Evolutionary conservation across 139 green algal genomes (phyloP).

Genomic region (Chlorella sorokiniana): DNA sequence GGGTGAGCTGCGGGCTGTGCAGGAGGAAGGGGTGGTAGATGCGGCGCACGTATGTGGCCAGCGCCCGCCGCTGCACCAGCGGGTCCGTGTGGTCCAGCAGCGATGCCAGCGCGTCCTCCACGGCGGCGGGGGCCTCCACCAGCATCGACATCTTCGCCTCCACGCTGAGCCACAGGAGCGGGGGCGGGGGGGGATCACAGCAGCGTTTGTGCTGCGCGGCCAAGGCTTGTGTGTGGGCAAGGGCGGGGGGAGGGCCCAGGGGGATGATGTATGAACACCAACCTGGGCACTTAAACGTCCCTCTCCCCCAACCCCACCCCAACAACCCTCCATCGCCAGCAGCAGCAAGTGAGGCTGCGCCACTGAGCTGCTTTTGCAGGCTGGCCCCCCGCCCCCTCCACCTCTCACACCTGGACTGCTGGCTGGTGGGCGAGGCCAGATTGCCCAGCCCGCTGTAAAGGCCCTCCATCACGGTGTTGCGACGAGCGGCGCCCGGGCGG

Average conservation of each 20-base stretch:
- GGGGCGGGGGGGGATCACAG: neutral
- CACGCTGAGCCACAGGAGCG: conserved; percentile 3
- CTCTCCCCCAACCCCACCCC: no score
- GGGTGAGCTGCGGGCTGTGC: conserved; percentile 63
- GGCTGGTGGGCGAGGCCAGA: conserved; percentile 11
- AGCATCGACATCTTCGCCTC: conserved; percentile 78
- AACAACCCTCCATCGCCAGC: no score
- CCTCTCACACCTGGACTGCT: neutral
- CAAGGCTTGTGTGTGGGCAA: neutral
- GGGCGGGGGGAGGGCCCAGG: no score
- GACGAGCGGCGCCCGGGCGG: neutral
- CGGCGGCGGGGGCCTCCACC: conserved; percentile 84
- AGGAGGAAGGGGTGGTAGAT: conserved; percentile 87
- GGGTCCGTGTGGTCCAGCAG: conserved; percentile 74
- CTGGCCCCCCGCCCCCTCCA: neutral
- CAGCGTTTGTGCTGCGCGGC: neutral
- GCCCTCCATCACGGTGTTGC: conserved; percentile 63
- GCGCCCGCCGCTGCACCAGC: conserved; percentile 58
- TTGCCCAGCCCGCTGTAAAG: conserved; percentile 70
- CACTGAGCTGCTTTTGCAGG: neutral
- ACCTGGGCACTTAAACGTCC: no score
- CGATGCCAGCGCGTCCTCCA: conserved; percentile 91
- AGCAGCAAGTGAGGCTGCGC: neutral
- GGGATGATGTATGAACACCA: no score
- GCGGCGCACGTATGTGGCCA: conserved; percentile 87